Base-by-base conservation (phyloP, 2,329 filamentous ascomycete species). In the Cladophialophora chaetospira region DNA sequence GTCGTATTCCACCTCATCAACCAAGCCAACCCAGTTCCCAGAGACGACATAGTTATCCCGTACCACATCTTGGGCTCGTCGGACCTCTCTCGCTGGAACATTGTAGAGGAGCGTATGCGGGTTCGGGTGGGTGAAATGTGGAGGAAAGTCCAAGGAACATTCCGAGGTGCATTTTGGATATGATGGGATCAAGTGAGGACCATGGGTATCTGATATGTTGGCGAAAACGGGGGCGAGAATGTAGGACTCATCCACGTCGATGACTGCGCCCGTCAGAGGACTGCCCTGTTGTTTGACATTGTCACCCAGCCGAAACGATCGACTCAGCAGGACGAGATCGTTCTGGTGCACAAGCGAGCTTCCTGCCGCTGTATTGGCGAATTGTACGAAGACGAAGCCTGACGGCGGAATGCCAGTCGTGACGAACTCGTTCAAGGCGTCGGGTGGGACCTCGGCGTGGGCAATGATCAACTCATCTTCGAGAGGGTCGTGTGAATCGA, bases 41-140 rank as follows among this genome's bases (percentile, higher is more conserved):
- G 79, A 82, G 10, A 84, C 72, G 19, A 85, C 72, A 28, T 80
- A 72, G 50, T 82, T 79, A 3, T 79, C 80, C 58, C 79, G 76
- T 4, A 72, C 66, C 59, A 76, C 78, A 45, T 79, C 70, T 57
- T 78, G 72, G 10, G 75, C 72, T 53, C 73, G 71, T 53, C 70
- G 68, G 5, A 82, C 67, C 57, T 82, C 79, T 48, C 73, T 69
- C 3, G 74, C 69, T 3, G 76, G 72, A 2, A 81, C 69, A 48
- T 73, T 65, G 5, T 70, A 68, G 42, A 79, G 67, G 3, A 73
- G 65, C 63, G 25, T 52, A 45, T 53, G 63, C 54, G 49, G 71
- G 53, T 42, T 61, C 26, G 45, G 57, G 50, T 58, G 62, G 59
- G 58, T 57, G 65, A 57, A 60, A 57, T 33, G 55, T 5, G 45